A percentile compares a stretch with the other conserved stretches of the same genome.
Conservation (phyloP, 495 filamentous ascomycete genomes). For the Annulohypoxylon bovei region DNA sequence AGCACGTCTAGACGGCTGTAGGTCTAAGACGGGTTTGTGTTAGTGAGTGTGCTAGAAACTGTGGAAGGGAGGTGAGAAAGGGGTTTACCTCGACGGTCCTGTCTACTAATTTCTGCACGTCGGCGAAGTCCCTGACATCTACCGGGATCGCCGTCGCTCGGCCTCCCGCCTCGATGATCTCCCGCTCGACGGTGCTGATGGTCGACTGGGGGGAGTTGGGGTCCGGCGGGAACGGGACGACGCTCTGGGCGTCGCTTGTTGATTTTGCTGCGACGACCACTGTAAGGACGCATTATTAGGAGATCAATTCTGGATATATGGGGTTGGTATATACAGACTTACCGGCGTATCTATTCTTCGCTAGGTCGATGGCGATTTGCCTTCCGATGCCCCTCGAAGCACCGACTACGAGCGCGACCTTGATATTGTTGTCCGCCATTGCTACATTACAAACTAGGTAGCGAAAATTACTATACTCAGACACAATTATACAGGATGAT, state of each 20-base stretch:
- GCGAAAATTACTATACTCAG: neutral
- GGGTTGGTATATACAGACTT: conserved; percentile 28
- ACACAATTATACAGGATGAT: neutral
- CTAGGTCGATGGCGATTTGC: conserved; percentile 80
- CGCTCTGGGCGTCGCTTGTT: conserved; percentile 67
- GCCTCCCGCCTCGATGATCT: conserved; percentile 75
- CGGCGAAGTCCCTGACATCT: conserved; percentile 72
- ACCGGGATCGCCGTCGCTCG: conserved; percentile 73
- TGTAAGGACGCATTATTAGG: conserved; percentile 43
- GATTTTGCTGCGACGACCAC: conserved; percentile 86
- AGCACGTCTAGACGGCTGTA: conserved; percentile 76
- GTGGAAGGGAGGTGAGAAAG: neutral
- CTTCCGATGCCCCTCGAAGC: conserved; percentile 82
- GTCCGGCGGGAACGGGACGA: conserved; percentile 75
- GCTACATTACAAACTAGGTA: neutral
- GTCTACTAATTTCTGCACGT: conserved; percentile 69
- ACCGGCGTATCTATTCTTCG: conserved; percentile 76
- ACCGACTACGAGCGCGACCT: conserved; percentile 75
- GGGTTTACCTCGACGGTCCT: conserved; percentile 63
- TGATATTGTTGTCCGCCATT: conserved; percentile 27
- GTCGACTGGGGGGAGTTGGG: conserved; percentile 84
- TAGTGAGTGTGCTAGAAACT: neutral
- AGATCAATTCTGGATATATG: no score
- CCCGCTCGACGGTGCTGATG: conserved; percentile 83
- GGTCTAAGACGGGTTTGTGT: conserved; percentile 35